These are phyloP conservation scores for Xenosphaeropsis pyriputrescens DNA, from an alignment of 2,329 filamentous ascomycete genomes.

Conservation along the genomic window DNA sequence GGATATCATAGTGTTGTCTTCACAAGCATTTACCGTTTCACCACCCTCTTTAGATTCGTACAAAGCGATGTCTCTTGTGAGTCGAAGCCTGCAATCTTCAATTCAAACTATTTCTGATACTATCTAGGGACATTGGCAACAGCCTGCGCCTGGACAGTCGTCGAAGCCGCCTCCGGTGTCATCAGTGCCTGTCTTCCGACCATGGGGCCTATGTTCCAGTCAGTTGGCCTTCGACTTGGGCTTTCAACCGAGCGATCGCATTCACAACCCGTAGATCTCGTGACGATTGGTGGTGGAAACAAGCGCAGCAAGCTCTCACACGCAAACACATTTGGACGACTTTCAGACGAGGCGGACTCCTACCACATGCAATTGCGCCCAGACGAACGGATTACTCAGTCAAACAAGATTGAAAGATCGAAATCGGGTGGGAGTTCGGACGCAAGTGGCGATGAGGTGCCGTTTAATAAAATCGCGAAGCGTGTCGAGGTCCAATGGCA, in stretches of 20 bases:
- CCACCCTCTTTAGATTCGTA: slow-evolving; percentile 1
- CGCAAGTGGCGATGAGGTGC: background rate
- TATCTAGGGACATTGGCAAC: slow-evolving; percentile 15
- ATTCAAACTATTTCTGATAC: slow-evolving; percentile 10
- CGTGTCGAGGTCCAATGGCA: background rate
- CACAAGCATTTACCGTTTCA: slow-evolving; percentile 3
- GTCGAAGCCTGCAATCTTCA: slow-evolving; percentile 1
- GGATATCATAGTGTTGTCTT: slow-evolving; percentile 1
- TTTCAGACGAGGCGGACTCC: background rate
- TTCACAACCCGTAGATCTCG: background rate
- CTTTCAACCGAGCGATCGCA: background rate
- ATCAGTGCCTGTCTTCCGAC: slow-evolving; percentile 21
- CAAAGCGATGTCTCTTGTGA: slow-evolving; percentile 14
- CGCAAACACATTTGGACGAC: background rate
- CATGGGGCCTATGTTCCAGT: slow-evolving; percentile 18
- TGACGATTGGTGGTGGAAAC: background rate
- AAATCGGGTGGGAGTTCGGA: background rate
- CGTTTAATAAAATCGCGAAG: background rate
- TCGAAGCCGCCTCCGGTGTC: slow-evolving; percentile 21
- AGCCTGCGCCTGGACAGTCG: slow-evolving; percentile 18
- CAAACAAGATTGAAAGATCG: background rate
- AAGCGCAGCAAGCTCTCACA: background rate
- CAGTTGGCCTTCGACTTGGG: slow-evolving; percentile 12
- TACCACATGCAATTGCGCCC: background rate
- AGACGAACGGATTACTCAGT: background rate